phyloP scores from a whole-genome alignment of 306 rosid species.

The Cicer arietinum region DNA sequence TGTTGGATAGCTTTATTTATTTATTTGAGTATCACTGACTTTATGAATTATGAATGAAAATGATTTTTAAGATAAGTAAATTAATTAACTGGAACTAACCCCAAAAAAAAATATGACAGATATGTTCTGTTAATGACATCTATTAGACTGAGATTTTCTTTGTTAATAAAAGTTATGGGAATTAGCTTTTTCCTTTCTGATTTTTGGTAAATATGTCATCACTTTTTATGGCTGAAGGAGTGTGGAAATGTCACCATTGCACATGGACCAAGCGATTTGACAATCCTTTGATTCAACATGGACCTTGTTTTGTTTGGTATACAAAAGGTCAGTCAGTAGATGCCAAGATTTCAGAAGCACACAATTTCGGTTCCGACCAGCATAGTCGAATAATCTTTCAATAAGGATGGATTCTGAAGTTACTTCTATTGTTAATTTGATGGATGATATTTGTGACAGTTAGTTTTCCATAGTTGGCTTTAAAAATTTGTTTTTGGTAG shows the following conservation, averaged over 20 bases:
- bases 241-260: conserved; percentile 65
- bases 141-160: conserved; percentile 17
- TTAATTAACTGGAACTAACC: conserved; percentile 15
- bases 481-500: background rate
- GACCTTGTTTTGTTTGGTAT: conserved; percentile 49
- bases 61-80: background rate
- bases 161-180: conserved; percentile 27
- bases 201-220: conserved; percentile 38
- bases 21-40: background rate
- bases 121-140: conserved; percentile 5
- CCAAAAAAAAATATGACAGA: background rate
- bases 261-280: conserved; percentile 55
- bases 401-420: conserved; percentile 32
- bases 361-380: conserved; percentile 27
- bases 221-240: conserved; percentile 56
- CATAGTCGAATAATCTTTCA: conserved; percentile 16
- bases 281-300: conserved; percentile 50
- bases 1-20: conserved; percentile 16
- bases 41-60: conserved; percentile 4
- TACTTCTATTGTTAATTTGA: conserved; percentile 6
- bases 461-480: conserved; percentile 10
- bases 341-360: conserved; percentile 41
- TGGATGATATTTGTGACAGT: conserved; percentile 2
- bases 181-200: conserved; percentile 16
- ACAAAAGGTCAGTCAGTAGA: conserved; percentile 50